Base-by-base conservation (phyloP, 2,329 filamentous ascomycete species). In the Arthrobotrys musiformis region DNA sequence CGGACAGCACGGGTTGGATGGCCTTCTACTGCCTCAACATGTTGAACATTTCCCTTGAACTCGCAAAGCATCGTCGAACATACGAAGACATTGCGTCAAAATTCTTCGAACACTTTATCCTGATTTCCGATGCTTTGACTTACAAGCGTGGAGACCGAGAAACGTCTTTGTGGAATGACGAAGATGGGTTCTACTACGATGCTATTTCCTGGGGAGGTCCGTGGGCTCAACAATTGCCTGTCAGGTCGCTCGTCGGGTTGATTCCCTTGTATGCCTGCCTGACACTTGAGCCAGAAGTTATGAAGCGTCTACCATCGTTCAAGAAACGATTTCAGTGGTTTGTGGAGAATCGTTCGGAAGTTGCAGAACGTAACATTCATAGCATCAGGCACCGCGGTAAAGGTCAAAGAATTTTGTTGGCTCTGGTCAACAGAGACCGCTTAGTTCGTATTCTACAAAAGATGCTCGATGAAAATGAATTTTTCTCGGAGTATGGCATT, bases 1-100 rank as follows among this genome's bases (percentile, higher is more conserved):
- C 95, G 17, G 94, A 98, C 86, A 97, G 93, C 83, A 98, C 94
- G 8, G 94, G 94, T 33, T 98, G 94, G 94, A 98, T 98, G 94
- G 94, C 93, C 8, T 98, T 98, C 84, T 98, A 97, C 86, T 97
- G 92, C 82, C 85, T 98, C 79, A 93, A 90, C 85, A 98, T 98
- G 94, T 87, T 98, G 82, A 98, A 98, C 85, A 98, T 98, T 82
- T 91, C 94, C 13, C 88, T 98, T 11, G 95, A 98, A 85, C 87
- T 98, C 80, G 94, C 94, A 74, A 98, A 98, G 85, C 93, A 97
- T 83, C 91, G 95, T 52, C 91, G 94, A 44, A 97, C 91, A 24
- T 70, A 64, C 26, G 13, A 28, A 66, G 28, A 40, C 48, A 19
- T 98, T 85, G 94, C 94, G 1, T 96, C 93, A 61, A 98, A 98